phyloP scores from a whole-genome alignment of 2,329 filamentous ascomycete species.

The Colletotrichum tofieldiae region DNA sequence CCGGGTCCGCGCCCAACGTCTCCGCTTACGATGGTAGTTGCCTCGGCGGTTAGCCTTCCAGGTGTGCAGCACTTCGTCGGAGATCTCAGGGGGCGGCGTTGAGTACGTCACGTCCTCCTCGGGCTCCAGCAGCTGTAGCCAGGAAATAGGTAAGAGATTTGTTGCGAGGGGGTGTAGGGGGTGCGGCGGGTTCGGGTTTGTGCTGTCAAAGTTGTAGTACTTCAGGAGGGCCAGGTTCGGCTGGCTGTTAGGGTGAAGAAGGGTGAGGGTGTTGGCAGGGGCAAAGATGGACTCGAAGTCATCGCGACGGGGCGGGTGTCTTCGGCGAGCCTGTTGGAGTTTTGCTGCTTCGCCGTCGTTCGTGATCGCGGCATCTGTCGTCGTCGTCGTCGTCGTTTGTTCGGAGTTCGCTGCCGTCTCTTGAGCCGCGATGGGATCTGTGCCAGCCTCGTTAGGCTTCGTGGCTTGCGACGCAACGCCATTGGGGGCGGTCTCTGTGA shows the following conservation, averaged over 20 bases:
- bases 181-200: slow-evolving; percentile 70
- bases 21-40: slow-evolving; percentile 89
- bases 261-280: slow-evolving; percentile 81
- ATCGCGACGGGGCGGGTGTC: slow-evolving; percentile 48
- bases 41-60: slow-evolving; percentile 89
- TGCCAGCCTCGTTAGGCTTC: slow-evolving; percentile 7
- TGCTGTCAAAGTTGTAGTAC: slow-evolving; percentile 89
- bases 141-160: slow-evolving; percentile 87
- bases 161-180: slow-evolving; percentile 84
- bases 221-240: slow-evolving; percentile 90
- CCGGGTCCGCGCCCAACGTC: slow-evolving; percentile 82
- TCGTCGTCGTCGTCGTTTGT: slow-evolving; percentile 15
- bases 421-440: background rate
- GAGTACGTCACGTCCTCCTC: slow-evolving; percentile 81
- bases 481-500: slow-evolving; percentile 4
- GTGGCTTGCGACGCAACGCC: background rate
- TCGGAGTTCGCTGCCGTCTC: slow-evolving; percentile 10
- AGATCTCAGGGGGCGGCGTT: slow-evolving; percentile 72
- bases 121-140: slow-evolving; percentile 91
- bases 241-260: slow-evolving; percentile 87
- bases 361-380: slow-evolving; percentile 10
- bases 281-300: slow-evolving; percentile 78
- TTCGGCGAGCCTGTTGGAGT: slow-evolving; percentile 21
- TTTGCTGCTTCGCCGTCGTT: slow-evolving; percentile 20
- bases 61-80: slow-evolving; percentile 73